Percentiles rank a stretch among this genome's conserved stretches.
These are phyloP conservation scores for Fusarium lyarnte DNA, from an alignment of 2,329 filamentous ascomycete species.

Conservation along the genomic window DNA sequence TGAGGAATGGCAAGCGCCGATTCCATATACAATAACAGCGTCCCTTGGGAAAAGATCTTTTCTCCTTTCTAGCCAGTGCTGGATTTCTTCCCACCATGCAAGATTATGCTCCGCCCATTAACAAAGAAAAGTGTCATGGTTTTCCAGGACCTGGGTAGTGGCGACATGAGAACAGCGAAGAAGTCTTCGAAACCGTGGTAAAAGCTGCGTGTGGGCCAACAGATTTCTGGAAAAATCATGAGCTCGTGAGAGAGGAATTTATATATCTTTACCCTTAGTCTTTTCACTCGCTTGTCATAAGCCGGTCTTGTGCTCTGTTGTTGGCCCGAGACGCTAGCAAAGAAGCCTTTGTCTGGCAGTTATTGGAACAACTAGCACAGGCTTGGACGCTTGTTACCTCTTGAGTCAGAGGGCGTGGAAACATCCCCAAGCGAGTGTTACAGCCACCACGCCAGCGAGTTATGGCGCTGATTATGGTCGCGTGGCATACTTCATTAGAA, in stretches of 20 bases:
- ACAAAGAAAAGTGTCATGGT: slow-evolving; percentile 23
- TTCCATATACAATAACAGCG: slow-evolving; percentile 19
- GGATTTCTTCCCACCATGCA: slow-evolving; percentile 30
- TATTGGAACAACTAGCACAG: slow-evolving; percentile 1
- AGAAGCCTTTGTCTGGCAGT: background rate
- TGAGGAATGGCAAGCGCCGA: slow-evolving; percentile 36
- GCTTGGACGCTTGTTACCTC: background rate
- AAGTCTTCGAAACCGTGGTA: slow-evolving; percentile 38
- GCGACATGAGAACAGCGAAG: slow-evolving; percentile 32
- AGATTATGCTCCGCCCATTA: slow-evolving; percentile 38
- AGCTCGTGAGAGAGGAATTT: slow-evolving; percentile 50
- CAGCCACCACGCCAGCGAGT: slow-evolving; percentile 11
- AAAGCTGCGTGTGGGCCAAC: slow-evolving; percentile 34
- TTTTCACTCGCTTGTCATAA: slow-evolving; percentile 31
- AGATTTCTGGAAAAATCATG: slow-evolving; percentile 43
- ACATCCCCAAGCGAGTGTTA: slow-evolving; percentile 21
- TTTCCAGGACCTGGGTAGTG: slow-evolving; percentile 4
- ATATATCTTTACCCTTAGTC: slow-evolving; percentile 43
- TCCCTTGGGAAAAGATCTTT: slow-evolving; percentile 28
- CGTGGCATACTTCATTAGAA: slow-evolving; percentile 90
- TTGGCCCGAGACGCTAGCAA: background rate
- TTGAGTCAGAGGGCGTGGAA: background rate
- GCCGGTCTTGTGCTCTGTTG: slow-evolving; percentile 24
- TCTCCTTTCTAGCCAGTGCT: slow-evolving; percentile 45
- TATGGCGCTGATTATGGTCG: slow-evolving; percentile 57